These are phyloP conservation scores for Kurtzmaniella natalensis DNA, from an alignment of 1,139 yeast genomes.

Conservation along the genomic window DNA sequence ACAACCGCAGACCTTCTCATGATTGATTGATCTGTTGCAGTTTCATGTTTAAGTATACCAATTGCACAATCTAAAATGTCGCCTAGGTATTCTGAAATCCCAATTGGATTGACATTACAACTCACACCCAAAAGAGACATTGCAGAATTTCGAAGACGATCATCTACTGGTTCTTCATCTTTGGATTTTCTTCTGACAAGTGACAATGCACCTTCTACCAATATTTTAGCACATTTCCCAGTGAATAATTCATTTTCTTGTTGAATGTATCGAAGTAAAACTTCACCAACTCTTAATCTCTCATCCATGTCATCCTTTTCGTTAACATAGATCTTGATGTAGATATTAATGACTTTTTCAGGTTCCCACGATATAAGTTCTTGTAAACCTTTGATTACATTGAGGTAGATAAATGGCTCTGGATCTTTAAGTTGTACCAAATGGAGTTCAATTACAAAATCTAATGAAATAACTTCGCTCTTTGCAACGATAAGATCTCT, in stretches of 20 bases:
- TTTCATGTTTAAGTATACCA: constrained; percentile 66
- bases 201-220: constrained; percentile 31
- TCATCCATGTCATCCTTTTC: constrained; percentile 50
- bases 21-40: constrained; percentile 38
- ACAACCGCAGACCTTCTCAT: constrained; percentile 77
- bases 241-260: constrained; percentile 42
- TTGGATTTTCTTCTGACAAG: constrained; percentile 30
- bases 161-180: constrained; percentile 38
- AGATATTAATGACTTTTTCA: constrained; percentile 30
- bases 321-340: constrained; percentile 40
- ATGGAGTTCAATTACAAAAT: constrained; percentile 58
- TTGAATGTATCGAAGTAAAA: constrained; percentile 56
- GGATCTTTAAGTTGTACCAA: constrained; percentile 64
- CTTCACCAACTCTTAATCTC: constrained; percentile 76
- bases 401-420: constrained; percentile 84
- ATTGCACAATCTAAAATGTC: constrained; percentile 71
- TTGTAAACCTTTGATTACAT: constrained; percentile 75
- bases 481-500: constrained; percentile 51
- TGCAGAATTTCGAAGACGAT: constrained; percentile 74
- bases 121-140: constrained; percentile 74
- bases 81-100: constrained; percentile 41
- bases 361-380: constrained; percentile 48
- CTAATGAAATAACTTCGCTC: constrained; percentile 48
- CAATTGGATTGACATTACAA: constrained; percentile 56
- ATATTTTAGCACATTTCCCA: constrained; percentile 29